Conservation (phyloP, 805 yeast genomes). For the Suhomyces sp. region DNA sequence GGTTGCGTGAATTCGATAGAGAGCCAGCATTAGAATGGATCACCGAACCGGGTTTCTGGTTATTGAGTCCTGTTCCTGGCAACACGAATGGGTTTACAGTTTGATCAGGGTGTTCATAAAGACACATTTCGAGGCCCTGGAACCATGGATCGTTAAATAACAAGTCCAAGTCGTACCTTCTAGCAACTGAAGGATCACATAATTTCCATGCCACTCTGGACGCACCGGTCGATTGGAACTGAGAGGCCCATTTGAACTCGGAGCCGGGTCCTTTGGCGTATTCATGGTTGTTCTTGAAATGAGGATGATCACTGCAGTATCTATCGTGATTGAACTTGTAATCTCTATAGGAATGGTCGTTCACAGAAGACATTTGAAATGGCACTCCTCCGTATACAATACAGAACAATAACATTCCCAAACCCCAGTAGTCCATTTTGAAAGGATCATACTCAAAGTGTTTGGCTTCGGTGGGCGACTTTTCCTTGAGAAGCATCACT, state of each 20-base stretch:
- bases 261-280: constrained; percentile 60
- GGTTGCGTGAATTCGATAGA: constrained; percentile 22
- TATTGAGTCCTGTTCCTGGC: constrained; percentile 21
- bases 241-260: constrained; percentile 68
- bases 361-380: constrained; percentile 50
- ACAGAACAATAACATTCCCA: constrained; percentile 66
- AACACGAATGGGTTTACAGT: constrained; percentile 32
- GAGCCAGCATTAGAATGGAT: constrained; percentile 12
- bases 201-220: constrained; percentile 73
- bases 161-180: constrained; percentile 53
- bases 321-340: constrained; percentile 49
- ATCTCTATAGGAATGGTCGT: constrained; percentile 52
- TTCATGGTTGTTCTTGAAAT: constrained; percentile 46
- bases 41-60: constrained; percentile 1
- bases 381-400: constrained; percentile 59
- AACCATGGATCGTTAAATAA: constrained; percentile 68
- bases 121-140: constrained; percentile 54
- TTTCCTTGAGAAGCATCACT: constrained; percentile 50
- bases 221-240: constrained; percentile 54
- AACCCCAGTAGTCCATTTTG: constrained; percentile 68
- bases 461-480: constrained; percentile 29
- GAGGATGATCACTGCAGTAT: constrained; percentile 40
- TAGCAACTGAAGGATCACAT: constrained; percentile 56
- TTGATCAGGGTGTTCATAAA: constrained; percentile 47
- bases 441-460: constrained; percentile 57